Conservation (phyloP, 2,329 filamentous ascomycete genomes). For the Aphanocladium album region DNA sequence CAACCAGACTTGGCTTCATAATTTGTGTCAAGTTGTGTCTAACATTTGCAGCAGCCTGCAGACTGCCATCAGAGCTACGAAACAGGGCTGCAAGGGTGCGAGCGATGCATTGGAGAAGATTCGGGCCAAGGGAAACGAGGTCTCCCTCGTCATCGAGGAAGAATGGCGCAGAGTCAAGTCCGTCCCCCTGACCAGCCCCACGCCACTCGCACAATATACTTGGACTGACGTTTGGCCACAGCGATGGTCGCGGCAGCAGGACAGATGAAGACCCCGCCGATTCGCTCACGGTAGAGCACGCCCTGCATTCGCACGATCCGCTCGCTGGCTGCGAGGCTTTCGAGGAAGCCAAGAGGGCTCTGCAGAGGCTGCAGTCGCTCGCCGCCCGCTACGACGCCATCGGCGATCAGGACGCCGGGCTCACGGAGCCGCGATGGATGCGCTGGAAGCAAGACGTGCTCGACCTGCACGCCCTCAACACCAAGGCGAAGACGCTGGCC, state of each 20-base stretch:
- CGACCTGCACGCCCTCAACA: conserved; percentile 26
- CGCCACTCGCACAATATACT: neutral
- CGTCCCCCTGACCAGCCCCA: neutral
- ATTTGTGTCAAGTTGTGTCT: neutral
- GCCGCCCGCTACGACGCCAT: conserved; percentile 21
- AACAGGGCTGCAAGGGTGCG: conserved; percentile 2
- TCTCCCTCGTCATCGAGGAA: neutral
- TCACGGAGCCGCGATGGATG: conserved; percentile 24
- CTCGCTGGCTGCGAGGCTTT: conserved; percentile 9
- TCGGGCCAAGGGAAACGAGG: neutral
- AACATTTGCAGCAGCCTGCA: neutral
- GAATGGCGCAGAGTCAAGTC: neutral
- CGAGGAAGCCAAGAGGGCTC: neutral
- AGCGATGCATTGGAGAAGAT: neutral
- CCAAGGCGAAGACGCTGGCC: conserved; percentile 21
- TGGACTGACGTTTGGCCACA: neutral
- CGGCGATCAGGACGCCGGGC: conserved; percentile 15
- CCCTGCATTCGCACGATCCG: conserved; percentile 2
- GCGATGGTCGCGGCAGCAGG: neutral
- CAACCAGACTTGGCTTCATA: neutral
- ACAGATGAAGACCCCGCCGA: neutral
- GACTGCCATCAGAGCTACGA: neutral
- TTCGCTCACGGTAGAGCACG: neutral
- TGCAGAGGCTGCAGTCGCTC: conserved; percentile 16
- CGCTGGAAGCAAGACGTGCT: conserved; percentile 30